Evolutionary conservation across 768 basidiomycete species (phyloP).

Genomic region (Tylopilus plumbeoviolaceoides): DNA sequence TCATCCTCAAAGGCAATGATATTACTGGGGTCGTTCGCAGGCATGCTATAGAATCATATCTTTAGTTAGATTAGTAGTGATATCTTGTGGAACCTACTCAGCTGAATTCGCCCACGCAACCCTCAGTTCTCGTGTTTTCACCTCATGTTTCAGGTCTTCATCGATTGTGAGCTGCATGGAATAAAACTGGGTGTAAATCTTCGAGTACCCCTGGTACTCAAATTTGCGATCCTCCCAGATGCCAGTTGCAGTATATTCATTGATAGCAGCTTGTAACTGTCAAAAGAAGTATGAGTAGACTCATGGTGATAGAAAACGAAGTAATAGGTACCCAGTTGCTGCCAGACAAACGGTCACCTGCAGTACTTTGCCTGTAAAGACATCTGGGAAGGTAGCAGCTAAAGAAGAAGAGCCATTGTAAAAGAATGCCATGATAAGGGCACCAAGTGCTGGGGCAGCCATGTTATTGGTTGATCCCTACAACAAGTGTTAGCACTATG

Average conservation of each 20-base stretch:
- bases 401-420: not conserved
- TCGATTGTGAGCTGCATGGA: not conserved
- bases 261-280: not conserved
- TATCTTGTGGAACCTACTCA: no score
- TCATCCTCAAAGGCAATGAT: not conserved
- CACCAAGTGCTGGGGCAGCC: not conserved
- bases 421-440: not conserved
- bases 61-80: no score
- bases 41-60: not conserved
- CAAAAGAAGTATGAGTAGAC: no score
- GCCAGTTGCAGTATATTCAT: not conserved
- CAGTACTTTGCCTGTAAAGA: not conserved
- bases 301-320: no score
- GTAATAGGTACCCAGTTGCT: not conserved
- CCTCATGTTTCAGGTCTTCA: not conserved
- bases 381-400: not conserved
- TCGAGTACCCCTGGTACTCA: not conserved
- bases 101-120: not conserved
- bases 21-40: not conserved
- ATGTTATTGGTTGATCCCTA: not conserved
- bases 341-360: not conserved
- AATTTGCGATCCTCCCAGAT: not conserved
- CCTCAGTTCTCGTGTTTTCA: not conserved
- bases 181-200: not conserved
- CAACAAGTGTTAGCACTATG: not conserved